These are phyloP conservation scores for Trichocladium uniseriatum DNA, from an alignment of 495 filamentous ascomycete genomes.

Conservation along the genomic window DNA sequence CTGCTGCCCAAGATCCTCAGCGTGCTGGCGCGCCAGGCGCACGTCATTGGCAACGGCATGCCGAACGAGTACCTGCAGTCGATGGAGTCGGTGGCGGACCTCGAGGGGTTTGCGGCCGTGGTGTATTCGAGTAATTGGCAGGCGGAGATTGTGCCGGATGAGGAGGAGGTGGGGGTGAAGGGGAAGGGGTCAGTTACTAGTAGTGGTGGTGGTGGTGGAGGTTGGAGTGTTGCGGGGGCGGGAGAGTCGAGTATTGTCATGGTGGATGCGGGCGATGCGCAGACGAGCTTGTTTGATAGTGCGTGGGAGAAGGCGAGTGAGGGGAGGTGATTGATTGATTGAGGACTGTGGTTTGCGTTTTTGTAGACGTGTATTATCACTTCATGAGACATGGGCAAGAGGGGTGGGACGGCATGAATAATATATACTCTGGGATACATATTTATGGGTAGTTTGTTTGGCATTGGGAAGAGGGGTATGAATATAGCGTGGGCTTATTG, in stretches of 20 bases:
- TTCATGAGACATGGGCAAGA: too few species aligned
- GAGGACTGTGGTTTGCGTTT: too few species aligned
- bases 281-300: conserved; percentile 45
- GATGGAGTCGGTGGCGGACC: conserved; percentile 72
- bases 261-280: conserved; percentile 31
- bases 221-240: conserved; percentile 6
- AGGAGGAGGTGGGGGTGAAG: neutral
- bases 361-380: too few species aligned
- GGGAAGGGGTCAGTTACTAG: too few species aligned
- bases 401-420: too few species aligned
- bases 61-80: conserved; percentile 81
- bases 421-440: too few species aligned
- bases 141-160: conserved; percentile 52
- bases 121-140: conserved; percentile 87
- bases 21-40: conserved; percentile 77
- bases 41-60: conserved; percentile 75
- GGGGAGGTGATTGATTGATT: neutral
- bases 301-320: conserved; percentile 54
- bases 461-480: too few species aligned
- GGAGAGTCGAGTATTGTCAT: conserved; percentile 38
- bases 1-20: conserved; percentile 85
- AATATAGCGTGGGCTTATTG: too few species aligned
- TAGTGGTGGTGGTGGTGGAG: too few species aligned
- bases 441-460: too few species aligned
- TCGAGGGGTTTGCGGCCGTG: conserved; percentile 91